phyloP scores from a whole-genome alignment of 2,329 filamentous ascomycete species.

The Venturia effusa region DNA sequence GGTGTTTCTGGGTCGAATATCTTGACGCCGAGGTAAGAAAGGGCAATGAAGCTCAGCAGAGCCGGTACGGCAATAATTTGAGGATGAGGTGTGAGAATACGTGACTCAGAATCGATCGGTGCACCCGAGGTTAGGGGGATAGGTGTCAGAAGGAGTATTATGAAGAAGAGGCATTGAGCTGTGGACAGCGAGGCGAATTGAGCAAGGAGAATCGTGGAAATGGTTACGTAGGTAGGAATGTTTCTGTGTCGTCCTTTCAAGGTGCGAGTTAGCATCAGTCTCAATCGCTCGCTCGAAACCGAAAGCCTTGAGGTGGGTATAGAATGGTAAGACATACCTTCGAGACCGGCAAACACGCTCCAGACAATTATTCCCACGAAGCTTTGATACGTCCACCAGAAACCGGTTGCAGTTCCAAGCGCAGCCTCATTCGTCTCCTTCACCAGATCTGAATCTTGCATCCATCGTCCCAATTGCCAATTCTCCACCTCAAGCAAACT shows the following conservation, averaged over 20 bases:
- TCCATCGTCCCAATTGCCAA: slow-evolving; percentile 39
- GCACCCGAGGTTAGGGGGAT: slow-evolving; percentile 28
- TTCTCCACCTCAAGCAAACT: neutral
- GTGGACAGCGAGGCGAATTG: slow-evolving; percentile 51
- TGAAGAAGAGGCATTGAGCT: slow-evolving; percentile 52
- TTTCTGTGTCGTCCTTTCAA: slow-evolving; percentile 40
- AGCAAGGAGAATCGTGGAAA: slow-evolving; percentile 47
- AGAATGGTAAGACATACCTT: slow-evolving; percentile 29
- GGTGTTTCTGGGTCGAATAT: neutral
- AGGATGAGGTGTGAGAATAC: slow-evolving; percentile 24
- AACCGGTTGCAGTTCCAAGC: slow-evolving; percentile 42
- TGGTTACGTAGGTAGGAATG: slow-evolving; percentile 37
- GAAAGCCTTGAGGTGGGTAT: neutral
- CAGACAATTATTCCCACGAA: slow-evolving; percentile 44
- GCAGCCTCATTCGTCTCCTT: slow-evolving; percentile 44
- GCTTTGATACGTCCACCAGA: slow-evolving; percentile 54
- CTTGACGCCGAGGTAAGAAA: neutral
- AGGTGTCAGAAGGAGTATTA: slow-evolving; percentile 47
- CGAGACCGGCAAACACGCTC: slow-evolving; percentile 46
- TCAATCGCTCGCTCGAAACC: neutral
- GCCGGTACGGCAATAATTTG: slow-evolving; percentile 17
- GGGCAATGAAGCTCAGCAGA: slow-evolving; percentile 3
- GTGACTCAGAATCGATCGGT: slow-evolving; percentile 21
- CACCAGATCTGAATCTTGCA: slow-evolving; percentile 42
- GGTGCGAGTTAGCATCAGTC: neutral